Evolutionary conservation across 306 rosid genomes (phyloP), one percentile per base, ranked within the genome.

Genomic region (Cotoneaster glaucophyllus): DNA sequence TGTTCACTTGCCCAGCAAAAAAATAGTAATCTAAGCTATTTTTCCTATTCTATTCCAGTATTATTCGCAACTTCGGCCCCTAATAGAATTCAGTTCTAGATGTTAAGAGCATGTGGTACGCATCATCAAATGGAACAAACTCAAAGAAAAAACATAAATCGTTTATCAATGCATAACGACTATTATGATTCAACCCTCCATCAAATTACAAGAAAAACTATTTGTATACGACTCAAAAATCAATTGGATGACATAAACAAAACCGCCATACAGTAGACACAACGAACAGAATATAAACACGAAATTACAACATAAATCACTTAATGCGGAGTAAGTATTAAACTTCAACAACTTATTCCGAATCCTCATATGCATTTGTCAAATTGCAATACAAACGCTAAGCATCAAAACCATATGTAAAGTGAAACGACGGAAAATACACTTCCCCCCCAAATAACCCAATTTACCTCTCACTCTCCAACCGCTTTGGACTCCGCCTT

Each of bases 391-490:
- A 6, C 41, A 69, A 28, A 17, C 17, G 1, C 44, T 14, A 41
- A 22, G 8, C 17, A 73, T 41, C 29, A 41, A 73, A 43, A 41
- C 68, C 68, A 41, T 18, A 41, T 8, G 0, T 9, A 11, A 59
- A 34, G 31, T n/a, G 12, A 37, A 37, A 57, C 53, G 52, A 7
- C 21, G 1, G 54, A 70, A 48, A 69, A 28, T 48, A 39, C 68
- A 73, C 26, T 39, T n/a, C 15, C 14, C 39, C 41, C 41, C 4
- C 22, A 11, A n/a, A 8, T 2, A 15, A 48, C 24, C 11, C 19
- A 72, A 54, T 59, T 61, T 73, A 62, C 77, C 77, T 34, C 41
- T 57, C 54, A 54, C 64, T 71, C 75, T 73, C 76, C 14, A 2
- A 14, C 50, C 4, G 69, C 44, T 64, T 34, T 63, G 8, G 41